Percentiles rank a stretch among this genome's conserved stretches.
These are phyloP conservation scores for Talaromyces sp. DNA, from an alignment of 2,329 filamentous ascomycete genomes.

Conservation along the genomic window DNA sequence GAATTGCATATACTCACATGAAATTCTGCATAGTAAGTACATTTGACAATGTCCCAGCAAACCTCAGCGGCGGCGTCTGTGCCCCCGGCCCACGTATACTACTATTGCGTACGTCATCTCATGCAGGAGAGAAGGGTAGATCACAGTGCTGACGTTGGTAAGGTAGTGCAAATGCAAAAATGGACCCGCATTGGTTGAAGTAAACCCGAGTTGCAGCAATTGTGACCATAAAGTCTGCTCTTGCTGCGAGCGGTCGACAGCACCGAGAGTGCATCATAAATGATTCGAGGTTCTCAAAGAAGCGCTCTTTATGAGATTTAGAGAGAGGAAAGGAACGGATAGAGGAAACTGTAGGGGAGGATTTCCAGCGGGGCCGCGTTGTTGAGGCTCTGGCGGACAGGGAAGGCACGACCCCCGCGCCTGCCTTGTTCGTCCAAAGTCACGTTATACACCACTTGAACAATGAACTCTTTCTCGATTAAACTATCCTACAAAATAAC, in stretches of 20 bases:
- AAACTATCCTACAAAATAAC: no score
- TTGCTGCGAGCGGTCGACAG: not conserved
- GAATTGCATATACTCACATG: not conserved
- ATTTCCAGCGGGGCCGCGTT: not conserved
- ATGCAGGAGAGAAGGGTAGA: not conserved
- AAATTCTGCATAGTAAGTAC: not conserved
- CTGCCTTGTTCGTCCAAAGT: not conserved
- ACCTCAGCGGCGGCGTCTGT: not conserved
- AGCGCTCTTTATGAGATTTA: no score
- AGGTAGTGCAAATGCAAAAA: not conserved
- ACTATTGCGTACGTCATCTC: not conserved
- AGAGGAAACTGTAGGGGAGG: not conserved
- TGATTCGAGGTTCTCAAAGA: not conserved
- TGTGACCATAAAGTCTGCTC: not conserved
- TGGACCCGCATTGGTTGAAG: not conserved
- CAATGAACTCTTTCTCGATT: no score
- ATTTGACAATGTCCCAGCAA: not conserved
- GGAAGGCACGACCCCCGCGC: not conserved
- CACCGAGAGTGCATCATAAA: not conserved
- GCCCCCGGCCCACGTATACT: not conserved
- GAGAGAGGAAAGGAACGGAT: not conserved
- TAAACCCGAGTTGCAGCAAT: not conserved
- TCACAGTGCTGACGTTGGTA: not conserved
- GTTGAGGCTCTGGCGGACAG: not conserved
- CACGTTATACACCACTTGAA: not conserved